Percentiles rank a stretch among this genome's conserved stretches.
phyloP scores from a whole-genome alignment of 1,284 basidiomycete genomes.

The Ceratobasidium papillatum region DNA sequence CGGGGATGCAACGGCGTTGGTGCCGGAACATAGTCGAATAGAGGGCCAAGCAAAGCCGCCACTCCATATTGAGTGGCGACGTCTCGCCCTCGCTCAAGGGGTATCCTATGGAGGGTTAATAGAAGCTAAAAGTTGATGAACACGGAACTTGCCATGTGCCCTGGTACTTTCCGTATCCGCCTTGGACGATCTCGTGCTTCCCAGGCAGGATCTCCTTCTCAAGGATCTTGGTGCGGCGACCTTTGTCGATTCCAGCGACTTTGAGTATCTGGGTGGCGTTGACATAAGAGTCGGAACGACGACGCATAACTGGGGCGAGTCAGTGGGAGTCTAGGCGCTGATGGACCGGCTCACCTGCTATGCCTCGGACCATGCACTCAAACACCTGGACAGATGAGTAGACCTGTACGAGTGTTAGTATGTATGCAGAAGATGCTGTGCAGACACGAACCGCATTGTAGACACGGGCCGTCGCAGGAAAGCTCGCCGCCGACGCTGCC shows the following conservation, averaged over 20 bases:
- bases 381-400: slow-evolving; percentile 92
- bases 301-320: slow-evolving; percentile 86
- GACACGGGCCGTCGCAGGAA: slow-evolving; percentile 54
- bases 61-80: slow-evolving; percentile 92
- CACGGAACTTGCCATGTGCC: slow-evolving; percentile 84
- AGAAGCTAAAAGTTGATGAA: not conserved
- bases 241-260: slow-evolving; percentile 98
- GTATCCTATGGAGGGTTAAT: slow-evolving; percentile 70
- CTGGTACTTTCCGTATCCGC: slow-evolving; percentile 99
- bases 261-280: slow-evolving; percentile 99
- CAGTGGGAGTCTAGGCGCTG: not conserved
- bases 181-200: slow-evolving; percentile 98
- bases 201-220: slow-evolving; percentile 97
- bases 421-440: not conserved
- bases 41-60: slow-evolving; percentile 79
- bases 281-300: slow-evolving; percentile 91
- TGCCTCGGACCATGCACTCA: slow-evolving; percentile 96
- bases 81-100: slow-evolving; percentile 87
- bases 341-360: slow-evolving; percentile 56
- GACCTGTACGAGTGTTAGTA: slow-evolving; percentile 48
- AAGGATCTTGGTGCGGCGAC: slow-evolving; percentile 93
- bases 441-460: slow-evolving; percentile 71
- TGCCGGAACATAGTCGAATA: slow-evolving; percentile 91
- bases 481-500: slow-evolving; percentile 41
- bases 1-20: slow-evolving; percentile 44